Percentiles rank a stretch among this genome's conserved stretches.
These are phyloP conservation scores for Raphanus hybrid DNA, from an alignment of 441 rosid species.

Conservation along the genomic window DNA sequence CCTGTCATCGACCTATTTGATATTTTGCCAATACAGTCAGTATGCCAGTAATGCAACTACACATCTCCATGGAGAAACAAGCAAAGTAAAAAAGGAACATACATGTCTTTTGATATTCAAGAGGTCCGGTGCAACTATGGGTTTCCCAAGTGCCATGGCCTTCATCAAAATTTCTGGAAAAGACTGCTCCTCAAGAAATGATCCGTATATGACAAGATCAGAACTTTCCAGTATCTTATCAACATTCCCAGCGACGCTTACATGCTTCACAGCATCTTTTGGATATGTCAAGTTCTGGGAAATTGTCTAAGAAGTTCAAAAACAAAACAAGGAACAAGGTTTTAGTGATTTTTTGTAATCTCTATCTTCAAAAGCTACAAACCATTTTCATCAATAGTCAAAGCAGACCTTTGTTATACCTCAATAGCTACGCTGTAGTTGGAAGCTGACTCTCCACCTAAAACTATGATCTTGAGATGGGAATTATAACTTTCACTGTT, in stretches of 20 bases:
- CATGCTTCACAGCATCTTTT: conserved; percentile 65
- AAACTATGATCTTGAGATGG: conserved; percentile 67
- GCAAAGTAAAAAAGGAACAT: conserved; percentile 40
- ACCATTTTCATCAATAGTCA: conserved; percentile 18
- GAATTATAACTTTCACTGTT: conserved; percentile 47
- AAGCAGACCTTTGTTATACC: conserved; percentile 56
- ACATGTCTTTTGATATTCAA: conserved; percentile 77
- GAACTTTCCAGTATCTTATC: conserved; percentile 59
- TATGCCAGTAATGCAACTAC: conserved; percentile 27
- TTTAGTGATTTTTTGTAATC: conserved; percentile 15
- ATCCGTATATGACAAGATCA: conserved; percentile 86
- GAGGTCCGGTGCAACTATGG: conserved; percentile 82
- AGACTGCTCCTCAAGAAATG: conserved; percentile 88
- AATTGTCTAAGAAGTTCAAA: conserved; percentile 59
- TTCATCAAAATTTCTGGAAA: conserved; percentile 82
- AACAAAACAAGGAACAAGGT: conserved; percentile 25
- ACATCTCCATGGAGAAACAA: background rate
- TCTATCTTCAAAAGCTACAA: conserved; percentile 12
- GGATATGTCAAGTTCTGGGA: conserved; percentile 76
- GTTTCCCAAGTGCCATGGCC: conserved; percentile 84
- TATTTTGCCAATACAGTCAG: conserved; percentile 56
- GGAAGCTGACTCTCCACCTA: conserved; percentile 63
- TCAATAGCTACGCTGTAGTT: conserved; percentile 83
- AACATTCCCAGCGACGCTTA: conserved; percentile 55
- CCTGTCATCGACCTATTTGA: conserved; percentile 81